Evolutionary conservation across 2,329 filamentous ascomycete genomes (phyloP).

Genomic region (Botrytis deweyae): DNA sequence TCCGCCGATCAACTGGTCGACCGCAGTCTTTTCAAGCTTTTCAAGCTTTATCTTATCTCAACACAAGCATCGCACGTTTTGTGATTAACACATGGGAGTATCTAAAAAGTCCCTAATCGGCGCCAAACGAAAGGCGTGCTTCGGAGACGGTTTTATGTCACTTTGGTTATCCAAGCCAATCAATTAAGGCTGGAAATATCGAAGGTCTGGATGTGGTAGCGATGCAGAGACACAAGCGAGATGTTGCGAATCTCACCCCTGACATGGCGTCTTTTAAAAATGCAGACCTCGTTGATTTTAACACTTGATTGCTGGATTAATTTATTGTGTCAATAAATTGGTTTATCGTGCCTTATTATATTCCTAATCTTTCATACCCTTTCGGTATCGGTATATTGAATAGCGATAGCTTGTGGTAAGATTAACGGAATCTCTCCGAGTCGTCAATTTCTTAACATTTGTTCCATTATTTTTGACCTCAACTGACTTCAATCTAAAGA

Average conservation of each 20-base stretch:
- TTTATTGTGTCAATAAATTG: constrained; percentile 8
- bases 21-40: constrained; percentile 6
- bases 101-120: background rate
- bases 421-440: constrained; percentile 13
- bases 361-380: background rate
- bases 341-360: background rate
- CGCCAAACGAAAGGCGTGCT: constrained; percentile 17
- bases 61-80: background rate
- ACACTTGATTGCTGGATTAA: constrained; percentile 21
- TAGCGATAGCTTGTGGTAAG: constrained; percentile 4
- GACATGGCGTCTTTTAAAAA: constrained; percentile 16
- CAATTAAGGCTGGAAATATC: background rate
- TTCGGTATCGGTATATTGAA: constrained; percentile 11
- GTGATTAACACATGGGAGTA: background rate
- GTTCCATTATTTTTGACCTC: background rate
- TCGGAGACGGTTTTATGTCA: constrained; percentile 5
- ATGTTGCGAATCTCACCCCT: constrained; percentile 21
- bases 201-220: background rate
- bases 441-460: background rate
- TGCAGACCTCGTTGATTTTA: background rate
- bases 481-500: background rate
- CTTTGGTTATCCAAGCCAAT: constrained; percentile 7
- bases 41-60: constrained; percentile 14
- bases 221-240: constrained; percentile 14
- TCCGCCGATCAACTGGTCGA: background rate